Evolutionary conservation across 495 filamentous ascomycete species (phyloP), one percentile per base, ranked within the genome.

Genomic region (Aspergillus homomorphus): DNA sequence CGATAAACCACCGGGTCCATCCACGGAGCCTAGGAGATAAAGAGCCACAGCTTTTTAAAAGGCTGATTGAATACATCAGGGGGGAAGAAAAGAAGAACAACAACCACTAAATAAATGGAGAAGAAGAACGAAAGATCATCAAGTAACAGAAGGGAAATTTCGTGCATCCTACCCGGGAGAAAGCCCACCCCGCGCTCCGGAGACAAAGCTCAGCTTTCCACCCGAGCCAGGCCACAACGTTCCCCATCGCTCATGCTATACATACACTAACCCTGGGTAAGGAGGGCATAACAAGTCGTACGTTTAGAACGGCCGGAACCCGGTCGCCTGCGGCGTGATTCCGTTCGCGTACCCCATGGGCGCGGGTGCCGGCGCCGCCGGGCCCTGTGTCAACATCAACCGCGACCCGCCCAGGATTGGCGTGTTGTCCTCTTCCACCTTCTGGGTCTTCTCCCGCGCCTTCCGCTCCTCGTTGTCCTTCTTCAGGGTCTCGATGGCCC

Each of bases 401-500:
- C 94, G 84, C 57, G 85, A 88, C 51, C 88, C 90, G 54, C 92
- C 89, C 38, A 99, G 84, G 64, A 99, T 99, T 8, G 95, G 95
- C 3, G 91, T 89, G 73, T 87, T 90, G 68, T 96, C 92, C 69
- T 97, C 93, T 43, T 90, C 88, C 70, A 88, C 89, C 80, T 92
- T 85, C 65, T 96, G 87, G 45, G 88, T 87, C 56, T 85, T 84
- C 73, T 99, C 95, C 59, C 85, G 87, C 22, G 82, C 80, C 81
- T 98, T 99, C 66, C 95, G 90, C 69, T 95, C 92, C 71, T 99
- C 95, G 70, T 98, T 98, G 77, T 99, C 95, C 62, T 89, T 91
- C 82, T 93, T 93, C 33, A 99, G 82, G 56, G 75, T 73, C 59
- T 91, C 86, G 61, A 99, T 88, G 20, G 93, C 86, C 28, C 87